A percentile compares a stretch with the other conserved stretches of the same genome.
phyloP scores from a whole-genome alignment of 1,139 yeast species.

The Pichia sp. region DNA sequence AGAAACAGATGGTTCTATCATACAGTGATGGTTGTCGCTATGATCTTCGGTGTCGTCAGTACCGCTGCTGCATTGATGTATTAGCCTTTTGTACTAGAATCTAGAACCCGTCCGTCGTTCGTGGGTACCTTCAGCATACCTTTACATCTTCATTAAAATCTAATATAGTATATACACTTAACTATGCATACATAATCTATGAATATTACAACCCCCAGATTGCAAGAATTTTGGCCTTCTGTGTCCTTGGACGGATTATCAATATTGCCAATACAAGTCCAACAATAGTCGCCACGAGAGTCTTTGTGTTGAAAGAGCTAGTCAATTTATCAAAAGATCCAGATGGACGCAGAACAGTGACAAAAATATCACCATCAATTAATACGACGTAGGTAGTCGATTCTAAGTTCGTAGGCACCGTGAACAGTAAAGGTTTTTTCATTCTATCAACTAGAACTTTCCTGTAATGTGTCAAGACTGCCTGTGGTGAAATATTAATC shows the following conservation, averaged over 20 bases:
- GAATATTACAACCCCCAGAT: too few relatives aligned
- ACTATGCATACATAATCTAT: too few relatives aligned
- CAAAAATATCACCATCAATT: conserved; percentile 56
- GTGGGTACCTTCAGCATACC: too few relatives aligned
- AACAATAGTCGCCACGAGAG: conserved; percentile 54
- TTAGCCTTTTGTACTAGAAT: too few relatives aligned
- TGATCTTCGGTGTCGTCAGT: conserved; percentile 24
- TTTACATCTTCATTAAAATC: too few relatives aligned
- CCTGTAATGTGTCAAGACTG: conserved; percentile 17
- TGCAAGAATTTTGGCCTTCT: neutral
- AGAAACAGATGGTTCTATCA: conserved; percentile 20
- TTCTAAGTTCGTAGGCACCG: conserved; percentile 68
- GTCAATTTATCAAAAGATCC: conserved; percentile 67
- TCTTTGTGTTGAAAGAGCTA: conserved; percentile 57
- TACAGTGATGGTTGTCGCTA: conserved; percentile 19
- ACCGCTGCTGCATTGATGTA: conserved; percentile 27
- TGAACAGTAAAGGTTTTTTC: conserved; percentile 22
- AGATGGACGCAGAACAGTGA: conserved; percentile 75
- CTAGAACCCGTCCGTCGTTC: too few relatives aligned
- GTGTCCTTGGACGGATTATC: conserved; percentile 7
- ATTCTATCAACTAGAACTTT: conserved; percentile 1
- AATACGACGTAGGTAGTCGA: conserved; percentile 72
- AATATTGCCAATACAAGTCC: conserved; percentile 39
- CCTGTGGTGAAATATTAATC: conserved; percentile 32
- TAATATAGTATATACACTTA: too few relatives aligned